Conservation (phyloP, 148 eudicot genomes). For the Oxyria digyna region DNA sequence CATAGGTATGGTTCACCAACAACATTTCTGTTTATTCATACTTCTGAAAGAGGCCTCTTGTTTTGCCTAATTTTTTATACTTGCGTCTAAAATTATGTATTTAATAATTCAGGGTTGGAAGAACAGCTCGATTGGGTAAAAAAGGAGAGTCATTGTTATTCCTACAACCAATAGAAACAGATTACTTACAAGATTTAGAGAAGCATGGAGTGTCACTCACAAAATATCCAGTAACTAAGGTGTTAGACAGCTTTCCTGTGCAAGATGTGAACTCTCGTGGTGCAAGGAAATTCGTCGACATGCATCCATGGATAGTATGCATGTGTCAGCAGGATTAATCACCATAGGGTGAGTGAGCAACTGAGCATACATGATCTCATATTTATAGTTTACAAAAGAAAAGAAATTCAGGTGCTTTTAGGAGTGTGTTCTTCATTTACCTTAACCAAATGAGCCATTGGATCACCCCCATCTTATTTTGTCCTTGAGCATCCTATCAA, state of each 20-base stretch:
- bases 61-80: neutral
- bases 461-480: slow-evolving; percentile 93
- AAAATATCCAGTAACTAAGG: slow-evolving; percentile 70
- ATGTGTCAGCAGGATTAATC: too few relatives aligned
- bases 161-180: slow-evolving; percentile 73
- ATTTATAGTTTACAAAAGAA: too few relatives aligned
- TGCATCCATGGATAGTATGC: slow-evolving; percentile 85
- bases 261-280: slow-evolving; percentile 37
- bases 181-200: slow-evolving; percentile 67
- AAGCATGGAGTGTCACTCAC: slow-evolving; percentile 64
- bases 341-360: too few relatives aligned
- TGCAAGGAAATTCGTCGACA: slow-evolving; percentile 53
- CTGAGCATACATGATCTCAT: too few relatives aligned
- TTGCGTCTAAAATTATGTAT: neutral
- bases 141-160: slow-evolving; percentile 85
- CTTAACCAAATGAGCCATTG: slow-evolving; percentile 99
- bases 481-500: slow-evolving; percentile 59
- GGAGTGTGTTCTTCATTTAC: too few relatives aligned
- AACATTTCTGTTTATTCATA: neutral
- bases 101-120: slow-evolving; percentile 63
- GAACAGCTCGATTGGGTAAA: slow-evolving; percentile 97
- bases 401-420: too few relatives aligned
- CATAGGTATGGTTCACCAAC: slow-evolving; percentile 44
- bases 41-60: neutral
- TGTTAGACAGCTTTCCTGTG: slow-evolving; percentile 59